Base-by-base conservation (phyloP, 73 alveolate species). In the Stentor coeruleus region DNA sequence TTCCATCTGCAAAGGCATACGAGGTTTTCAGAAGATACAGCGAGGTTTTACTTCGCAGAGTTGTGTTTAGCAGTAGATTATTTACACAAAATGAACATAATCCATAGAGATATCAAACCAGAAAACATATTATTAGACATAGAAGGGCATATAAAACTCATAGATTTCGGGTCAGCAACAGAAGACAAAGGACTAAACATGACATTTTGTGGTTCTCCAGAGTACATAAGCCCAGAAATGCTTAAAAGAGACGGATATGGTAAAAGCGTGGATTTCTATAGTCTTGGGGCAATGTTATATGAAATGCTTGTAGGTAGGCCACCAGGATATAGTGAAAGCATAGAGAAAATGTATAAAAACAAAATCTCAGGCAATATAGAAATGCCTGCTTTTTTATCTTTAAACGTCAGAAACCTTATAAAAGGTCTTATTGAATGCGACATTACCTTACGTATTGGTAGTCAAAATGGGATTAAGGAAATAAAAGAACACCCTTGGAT, bases 161-260 rank as follows among this genome's bases (percentile, higher is more conserved):
- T 95, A 33, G 98, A 93, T 86, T 93, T 93, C 77, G 95, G 95
- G 55, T 66, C 91, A 40, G 90, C 98, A 26, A 93, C 87, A 77
- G 87, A 85, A 26, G 75, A 74, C 76, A 84, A 88, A 33, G 59
- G 85, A 1, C 59, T 74, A 38, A 82, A 88, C 20, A 82, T 84
- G 36, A 58, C 98, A 2, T 93, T 93, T 77, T 93, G 98, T 76
- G 98, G 98, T 30, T 91, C 97, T 1, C 98, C 97, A 3, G 90
- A 85, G 74, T 93, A 93, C 90, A 84, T 93, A 81, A 85, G 95
- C 58, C 98, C 98, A 14, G 98, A 93, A 83, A 93, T 93, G 97
- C 84, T 89, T 0, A 77, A 87, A 82, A 84, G 89, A 74, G 84
- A 85, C 39, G 93, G 85, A n/a, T 94, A 92, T 37, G 60, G 90